Base-by-base conservation (phyloP, 768 basidiomycete genomes). In the Agaricus sinodeliciosus region DNA sequence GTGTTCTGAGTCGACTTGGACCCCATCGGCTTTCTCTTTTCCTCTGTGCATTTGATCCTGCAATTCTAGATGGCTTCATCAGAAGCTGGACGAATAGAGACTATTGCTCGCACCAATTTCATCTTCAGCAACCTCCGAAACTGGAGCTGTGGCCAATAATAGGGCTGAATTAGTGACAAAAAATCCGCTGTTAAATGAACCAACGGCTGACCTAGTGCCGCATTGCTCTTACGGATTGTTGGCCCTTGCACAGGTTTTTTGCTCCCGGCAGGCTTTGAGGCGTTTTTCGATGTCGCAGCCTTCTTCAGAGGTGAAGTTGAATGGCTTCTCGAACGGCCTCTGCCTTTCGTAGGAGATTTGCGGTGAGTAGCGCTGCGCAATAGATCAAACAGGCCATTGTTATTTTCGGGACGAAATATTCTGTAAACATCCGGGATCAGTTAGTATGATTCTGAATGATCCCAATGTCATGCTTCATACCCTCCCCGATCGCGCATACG, bases 401-500 rank as follows among this genome's bases (percentile, higher is more conserved):
- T 65, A 13, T 67, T 69, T 0, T 78, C 66, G 0, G 82, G 81
- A 19, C 78, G 70, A 60, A 81, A 84, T 19, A 75, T 77, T 0
- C 82, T 83, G 37, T 16, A 15, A 9, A 34, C 2, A 31, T 35
- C 34, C n/a, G 36, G 22, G 22, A 43, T 15, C 9, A 37, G 27
- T 26, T 16, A 25, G 42, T 13, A 34, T 36, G 35, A 41, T 43
- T 18, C 27, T 15, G 18, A 12, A 55, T 34, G 2, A 11, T 11
- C 7, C 7, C 11, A 15, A 27, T 4, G 15, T 35, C 37, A n/a
- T 22, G 13, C 9, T n/a, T 68, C 79, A 56, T 27, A 83, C 82
- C 82, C 82, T 54, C 82, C 82, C 49, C 82, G 77, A 65, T 86
- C 82, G 49, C 85, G 76, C 64, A 85, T 83, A 22, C 85, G 72